Base-by-base conservation (phyloP, 495 filamentous ascomycete species). In the Bacidia gigantensis region DNA sequence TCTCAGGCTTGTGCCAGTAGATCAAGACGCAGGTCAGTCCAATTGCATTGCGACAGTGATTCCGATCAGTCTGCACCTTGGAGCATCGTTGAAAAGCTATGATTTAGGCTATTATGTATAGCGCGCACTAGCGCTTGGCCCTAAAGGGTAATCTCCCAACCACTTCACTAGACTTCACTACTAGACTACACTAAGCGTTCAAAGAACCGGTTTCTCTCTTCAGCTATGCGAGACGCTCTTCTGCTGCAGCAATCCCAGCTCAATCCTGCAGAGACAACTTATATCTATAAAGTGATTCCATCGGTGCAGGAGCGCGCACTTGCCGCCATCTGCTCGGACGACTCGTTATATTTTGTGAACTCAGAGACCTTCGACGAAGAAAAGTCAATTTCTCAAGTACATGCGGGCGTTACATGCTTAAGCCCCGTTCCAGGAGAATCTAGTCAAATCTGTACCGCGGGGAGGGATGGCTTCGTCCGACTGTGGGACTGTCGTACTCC, bases 301-400 rank as follows among this genome's bases (percentile, higher is more conserved):
- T 32, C 23, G 2, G 20, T 14, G 22, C 12, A 22, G 12, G 46
- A 47, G 12, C 29, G 24, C 12, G 53, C 56, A 3, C 67, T 78
- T 47, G 75, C 73, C 2, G 69, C 70, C 12, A 76, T 78, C 53
- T 72, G 73, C 2, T 78, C 75, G n/a, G 73, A 77, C 62, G 73
- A 78, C 62, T 76, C 75, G 11, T 60, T 78, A 43, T 71, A 73
- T 22, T 50, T 75, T 1, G 65, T 77, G 52, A 70, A 75, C 57
- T 65, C 64, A 21, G 49, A 65, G 18, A 58, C 61, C 45, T 64
- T 77, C 32, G 53, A 64, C 23, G 62, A 65, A 44, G 60, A 69
- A 29, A 51, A 67, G 26, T 60, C 64, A 2, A 26, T 52, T 7
- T 59, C 65, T 44, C 60, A 65, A n/a, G 69, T 75, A 42, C 62